A percentile compares a stretch with the other conserved stretches of the same genome.
phyloP scores from a whole-genome alignment of 345 rosid species.

The Corchorus capsularis region DNA sequence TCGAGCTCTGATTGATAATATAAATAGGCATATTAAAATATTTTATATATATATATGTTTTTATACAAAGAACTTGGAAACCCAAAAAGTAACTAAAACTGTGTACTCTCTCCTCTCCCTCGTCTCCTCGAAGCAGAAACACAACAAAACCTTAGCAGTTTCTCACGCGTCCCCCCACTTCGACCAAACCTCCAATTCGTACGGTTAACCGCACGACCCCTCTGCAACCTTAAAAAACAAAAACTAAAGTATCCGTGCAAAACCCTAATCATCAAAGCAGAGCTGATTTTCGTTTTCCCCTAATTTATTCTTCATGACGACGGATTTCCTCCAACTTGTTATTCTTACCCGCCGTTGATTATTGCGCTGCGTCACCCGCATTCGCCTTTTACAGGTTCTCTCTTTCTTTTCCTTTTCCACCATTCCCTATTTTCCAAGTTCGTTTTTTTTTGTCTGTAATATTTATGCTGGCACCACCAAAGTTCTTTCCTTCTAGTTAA shows the following conservation, averaged over 20 bases:
- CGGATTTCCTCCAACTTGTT: not conserved
- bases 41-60: too few relatives aligned
- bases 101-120: not conserved
- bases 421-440: constrained; percentile 8
- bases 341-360: constrained; percentile 18
- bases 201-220: not conserved
- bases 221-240: not conserved
- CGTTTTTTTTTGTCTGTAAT: not conserved
- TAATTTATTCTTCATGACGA: constrained; percentile 25
- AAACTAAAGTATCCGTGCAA: not conserved
- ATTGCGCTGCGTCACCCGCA: constrained; percentile 12
- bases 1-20: too few relatives aligned
- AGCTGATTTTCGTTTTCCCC: constrained; percentile 12
- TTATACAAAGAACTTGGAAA: not conserved
- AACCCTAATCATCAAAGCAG: constrained; percentile 12
- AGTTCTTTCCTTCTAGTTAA: not conserved
- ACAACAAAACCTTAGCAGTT: not conserved
- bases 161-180: not conserved
- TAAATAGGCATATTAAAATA: too few relatives aligned
- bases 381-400: constrained; percentile 20
- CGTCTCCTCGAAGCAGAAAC: not conserved
- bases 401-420: constrained; percentile 24
- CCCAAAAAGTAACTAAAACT: not conserved
- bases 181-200: not conserved
- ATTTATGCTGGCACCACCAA: not conserved